Evolutionary conservation across 2,329 filamentous ascomycete species (phyloP).

Genomic region (Hymenoscyphus fructigenus): DNA sequence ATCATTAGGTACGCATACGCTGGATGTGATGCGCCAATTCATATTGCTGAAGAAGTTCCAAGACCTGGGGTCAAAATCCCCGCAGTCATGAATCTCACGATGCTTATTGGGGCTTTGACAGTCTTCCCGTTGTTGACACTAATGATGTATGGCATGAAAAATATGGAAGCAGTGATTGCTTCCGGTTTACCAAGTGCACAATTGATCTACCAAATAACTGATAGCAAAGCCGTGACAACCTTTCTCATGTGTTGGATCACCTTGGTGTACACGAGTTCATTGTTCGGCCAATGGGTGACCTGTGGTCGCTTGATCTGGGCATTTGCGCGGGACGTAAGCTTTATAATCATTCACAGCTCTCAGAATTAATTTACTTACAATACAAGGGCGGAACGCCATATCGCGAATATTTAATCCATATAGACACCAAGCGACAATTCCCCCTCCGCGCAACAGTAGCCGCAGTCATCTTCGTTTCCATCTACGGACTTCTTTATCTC

Average conservation of each 20-base stretch:
- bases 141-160: slow-evolving; percentile 71
- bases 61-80: slow-evolving; percentile 66
- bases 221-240: slow-evolving; percentile 1
- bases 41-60: slow-evolving; percentile 67
- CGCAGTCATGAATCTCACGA: slow-evolving; percentile 66
- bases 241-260: slow-evolving; percentile 6
- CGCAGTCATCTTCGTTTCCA: slow-evolving; percentile 49
- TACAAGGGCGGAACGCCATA: slow-evolving; percentile 45
- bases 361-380: neutral
- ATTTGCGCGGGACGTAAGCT: slow-evolving; percentile 5
- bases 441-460: slow-evolving; percentile 40
- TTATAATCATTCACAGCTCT: neutral
- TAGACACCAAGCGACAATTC: slow-evolving; percentile 9
- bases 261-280: neutral
- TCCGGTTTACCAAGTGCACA: slow-evolving; percentile 72
- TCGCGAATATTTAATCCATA: slow-evolving; percentile 51
- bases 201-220: slow-evolving; percentile 60
- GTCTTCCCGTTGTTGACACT: slow-evolving; percentile 67
- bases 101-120: slow-evolving; percentile 62
- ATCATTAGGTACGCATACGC: slow-evolving; percentile 9
- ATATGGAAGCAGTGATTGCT: slow-evolving; percentile 59
- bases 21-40: slow-evolving; percentile 8
- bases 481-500: slow-evolving; percentile 75
- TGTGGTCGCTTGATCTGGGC: slow-evolving; percentile 6
- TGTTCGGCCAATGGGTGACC: slow-evolving; percentile 2